phyloP scores from a whole-genome alignment of 345 rosid species.

The Mangifera indica region DNA sequence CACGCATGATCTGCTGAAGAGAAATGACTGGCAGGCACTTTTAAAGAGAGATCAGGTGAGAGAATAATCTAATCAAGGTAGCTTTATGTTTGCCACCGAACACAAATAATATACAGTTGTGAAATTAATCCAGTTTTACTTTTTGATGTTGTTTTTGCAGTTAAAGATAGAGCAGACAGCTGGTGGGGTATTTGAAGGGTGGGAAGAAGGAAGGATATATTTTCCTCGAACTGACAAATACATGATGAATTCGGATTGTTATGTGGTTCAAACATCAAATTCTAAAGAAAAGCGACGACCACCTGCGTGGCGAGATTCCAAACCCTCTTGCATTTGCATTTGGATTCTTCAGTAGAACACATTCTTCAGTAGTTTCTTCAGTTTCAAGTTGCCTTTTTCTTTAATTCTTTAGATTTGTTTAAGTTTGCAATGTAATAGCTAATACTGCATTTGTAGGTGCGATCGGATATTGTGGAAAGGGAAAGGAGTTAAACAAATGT shows the following conservation, averaged over 20 bases:
- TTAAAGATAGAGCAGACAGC: conserved; percentile 67
- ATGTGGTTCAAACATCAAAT: conserved; percentile 53
- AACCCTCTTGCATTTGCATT: background rate
- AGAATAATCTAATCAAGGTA: background rate
- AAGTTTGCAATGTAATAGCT: background rate
- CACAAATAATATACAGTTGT: no score
- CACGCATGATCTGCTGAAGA: conserved; percentile 50
- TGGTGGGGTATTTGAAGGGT: conserved; percentile 76
- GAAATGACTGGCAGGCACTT: conserved; percentile 75
- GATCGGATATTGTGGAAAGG: conserved; percentile 94
- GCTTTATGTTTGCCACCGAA: background rate
- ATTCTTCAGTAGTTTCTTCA: background rate
- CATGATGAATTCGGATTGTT: conserved; percentile 57
- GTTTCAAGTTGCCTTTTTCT: background rate
- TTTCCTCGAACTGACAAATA: conserved; percentile 97
- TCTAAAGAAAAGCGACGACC: conserved; percentile 70
- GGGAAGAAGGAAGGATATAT: conserved; percentile 83
- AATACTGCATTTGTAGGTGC: conserved; percentile 56
- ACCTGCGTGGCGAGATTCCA: conserved; percentile 80
- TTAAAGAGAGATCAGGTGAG: conserved; percentile 80
- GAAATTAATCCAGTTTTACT: background rate
- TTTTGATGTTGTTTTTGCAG: conserved; percentile 36
- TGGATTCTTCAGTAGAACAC: no score
- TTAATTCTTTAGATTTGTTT: no score
- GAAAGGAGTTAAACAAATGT: conserved; percentile 68